Base-by-base conservation (phyloP, 495 filamentous ascomycete genomes). In the Podospora fimiseda region DNA sequence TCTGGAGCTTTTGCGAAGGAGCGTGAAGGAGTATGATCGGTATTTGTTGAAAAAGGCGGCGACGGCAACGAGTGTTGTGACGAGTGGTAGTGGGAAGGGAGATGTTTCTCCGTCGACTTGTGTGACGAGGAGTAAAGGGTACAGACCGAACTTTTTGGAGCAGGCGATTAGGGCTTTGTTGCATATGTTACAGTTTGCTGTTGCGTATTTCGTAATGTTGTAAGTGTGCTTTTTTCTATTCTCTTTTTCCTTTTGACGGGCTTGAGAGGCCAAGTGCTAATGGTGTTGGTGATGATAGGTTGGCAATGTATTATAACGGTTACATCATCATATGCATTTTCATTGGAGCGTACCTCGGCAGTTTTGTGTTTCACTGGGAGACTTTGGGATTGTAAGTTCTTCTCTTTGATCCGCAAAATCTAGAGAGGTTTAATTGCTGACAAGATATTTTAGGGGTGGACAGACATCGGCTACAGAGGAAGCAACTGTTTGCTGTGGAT, bases 131-230 rank as follows among this genome's bases (percentile, higher is more conserved):
- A 9, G 16, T 9, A 18, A 33, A 1, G 46, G 60, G 0, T 71
- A 78, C 48, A 70, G 78, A 6, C 81, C 78, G 0, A 74, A 62
- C 2, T 30, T 76, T 2, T 48, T 71, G 16, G 79, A 87, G 60
- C 84, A 87, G 53, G 54, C 67, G 4, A 55, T 85, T n/a, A 77
- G 84, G 6, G 78, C 82, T 0, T 23, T 74, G 23, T 49, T 89
- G 22, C 79, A 86, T 58, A 81, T 77, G 69, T 9, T 78, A 15
- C 83, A 85, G 52, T 85, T 87, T 59, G 80, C 76, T 0, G 74
- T 83, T 5, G 82, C 81, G 14, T 89, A 87, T 58, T 75, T 86
- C 58, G 62, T 86, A 43, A 85, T 87, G 82, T 59, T 88, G 38
- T 54, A 18, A 44, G 51, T 52, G n/a, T n/a, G n/a, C n/a, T 8